phyloP scores from a whole-genome alignment of 2,329 filamentous ascomycete genomes.

The Amphichorda felina region DNA sequence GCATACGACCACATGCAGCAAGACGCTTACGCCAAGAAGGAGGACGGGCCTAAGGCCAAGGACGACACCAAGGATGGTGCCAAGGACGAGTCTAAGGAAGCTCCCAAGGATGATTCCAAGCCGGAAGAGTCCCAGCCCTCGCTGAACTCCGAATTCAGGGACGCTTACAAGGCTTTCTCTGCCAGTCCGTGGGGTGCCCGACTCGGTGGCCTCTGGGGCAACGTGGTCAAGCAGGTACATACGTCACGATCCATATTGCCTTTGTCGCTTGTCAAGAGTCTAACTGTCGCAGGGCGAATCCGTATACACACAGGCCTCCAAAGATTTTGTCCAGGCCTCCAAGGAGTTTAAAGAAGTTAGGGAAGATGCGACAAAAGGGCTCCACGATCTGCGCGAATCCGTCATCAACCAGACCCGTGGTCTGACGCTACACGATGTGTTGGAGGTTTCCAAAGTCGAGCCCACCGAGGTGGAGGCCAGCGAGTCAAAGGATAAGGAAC shows the following conservation, averaged over 20 bases:
- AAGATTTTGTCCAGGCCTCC: slow-evolving; percentile 63
- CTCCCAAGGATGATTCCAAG: slow-evolving; percentile 25
- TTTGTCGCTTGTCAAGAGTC: too few relatives aligned
- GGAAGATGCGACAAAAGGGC: slow-evolving; percentile 70
- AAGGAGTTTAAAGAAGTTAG: slow-evolving; percentile 64
- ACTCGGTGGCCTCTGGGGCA: slow-evolving; percentile 80
- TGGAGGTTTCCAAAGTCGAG: slow-evolving; percentile 18
- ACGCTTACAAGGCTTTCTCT: slow-evolving; percentile 90
- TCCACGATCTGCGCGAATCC: slow-evolving; percentile 56
- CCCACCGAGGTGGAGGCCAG: neutral
- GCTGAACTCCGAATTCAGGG: slow-evolving; percentile 81
- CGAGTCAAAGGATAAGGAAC: slow-evolving; percentile 25
- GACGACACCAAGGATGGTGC: slow-evolving; percentile 22
- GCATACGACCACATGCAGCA: slow-evolving; percentile 96
- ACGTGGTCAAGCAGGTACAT: slow-evolving; percentile 78
- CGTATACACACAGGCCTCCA: slow-evolving; percentile 64
- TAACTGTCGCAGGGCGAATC: slow-evolving; percentile 49
- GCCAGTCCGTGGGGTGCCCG: slow-evolving; percentile 82
- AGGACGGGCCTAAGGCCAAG: slow-evolving; percentile 28
- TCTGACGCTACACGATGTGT: slow-evolving; percentile 49
- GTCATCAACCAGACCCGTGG: slow-evolving; percentile 64
- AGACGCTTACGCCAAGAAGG: slow-evolving; percentile 54
- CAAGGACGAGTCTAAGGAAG: too few relatives aligned
- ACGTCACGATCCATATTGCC: too few relatives aligned
- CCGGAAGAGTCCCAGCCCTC: slow-evolving; percentile 33